Percentiles rank a stretch among this genome's conserved stretches.
Evolutionary conservation across 2,329 filamentous ascomycete species (phyloP).

Genomic region (Penicillium fuscoglaucum): DNA sequence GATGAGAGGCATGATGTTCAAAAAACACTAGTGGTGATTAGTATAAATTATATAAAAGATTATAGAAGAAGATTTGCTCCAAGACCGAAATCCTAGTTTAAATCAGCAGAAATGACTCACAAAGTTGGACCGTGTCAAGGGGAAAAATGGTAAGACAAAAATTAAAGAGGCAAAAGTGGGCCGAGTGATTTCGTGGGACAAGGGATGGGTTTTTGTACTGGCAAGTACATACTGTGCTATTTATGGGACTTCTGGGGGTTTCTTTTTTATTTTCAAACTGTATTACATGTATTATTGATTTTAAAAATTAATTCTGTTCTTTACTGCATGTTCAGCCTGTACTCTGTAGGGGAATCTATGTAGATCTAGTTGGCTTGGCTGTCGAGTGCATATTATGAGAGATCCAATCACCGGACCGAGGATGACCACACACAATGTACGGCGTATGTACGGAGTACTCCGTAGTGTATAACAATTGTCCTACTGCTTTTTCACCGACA

Average conservation of each 20-base stretch:
- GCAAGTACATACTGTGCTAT: background rate
- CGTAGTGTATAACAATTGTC: background rate
- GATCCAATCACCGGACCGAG: slow-evolving; percentile 1
- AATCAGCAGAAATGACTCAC: slow-evolving; percentile 9
- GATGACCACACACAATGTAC: slow-evolving; percentile 4
- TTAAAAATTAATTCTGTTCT: background rate
- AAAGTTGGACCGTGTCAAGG: background rate
- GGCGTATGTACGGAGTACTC: too few relatives aligned
- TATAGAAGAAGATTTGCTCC: background rate
- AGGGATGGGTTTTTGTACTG: slow-evolving; percentile 2
- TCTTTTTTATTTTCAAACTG: background rate
- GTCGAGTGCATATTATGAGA: background rate
- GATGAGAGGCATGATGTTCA: slow-evolving; percentile 42
- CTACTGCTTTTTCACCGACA: background rate
- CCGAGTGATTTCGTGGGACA: background rate
- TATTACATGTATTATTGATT: background rate
- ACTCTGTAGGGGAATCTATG: background rate
- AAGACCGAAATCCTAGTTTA: background rate
- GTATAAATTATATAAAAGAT: background rate
- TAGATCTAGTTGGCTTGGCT: background rate
- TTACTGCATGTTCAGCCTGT: background rate
- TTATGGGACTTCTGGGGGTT: background rate
- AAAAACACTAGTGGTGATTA: slow-evolving; percentile 5
- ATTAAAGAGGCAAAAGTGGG: slow-evolving; percentile 9
- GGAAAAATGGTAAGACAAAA: background rate